Evolutionary conservation across 257 asterid species (phyloP), one percentile per base, ranked within the genome.

Genomic region (Forsythia viridissima): DNA sequence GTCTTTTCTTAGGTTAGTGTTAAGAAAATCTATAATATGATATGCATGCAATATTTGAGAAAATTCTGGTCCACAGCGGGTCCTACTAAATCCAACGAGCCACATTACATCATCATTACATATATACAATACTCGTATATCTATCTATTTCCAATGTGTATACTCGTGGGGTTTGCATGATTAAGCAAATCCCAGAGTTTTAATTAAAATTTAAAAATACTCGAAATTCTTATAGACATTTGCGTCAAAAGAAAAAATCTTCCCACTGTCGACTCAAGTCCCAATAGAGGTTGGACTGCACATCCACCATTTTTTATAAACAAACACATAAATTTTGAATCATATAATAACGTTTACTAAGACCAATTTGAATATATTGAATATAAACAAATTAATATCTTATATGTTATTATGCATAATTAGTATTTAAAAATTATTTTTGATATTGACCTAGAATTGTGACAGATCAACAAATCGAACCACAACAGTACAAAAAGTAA

Each of bases 11-110:
- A 48, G 68, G 82, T 81, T 77, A 30, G 44, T 38, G 73, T 36
- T 77, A 67, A 59, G 38, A 43, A 41, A 61, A 66, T 41, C 21
- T 52, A 61, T 30, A 30, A 30, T 30, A 30, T 30, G 34, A 30
- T 30, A 30, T 30, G 76, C 61, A 57, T 30, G 76, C 61, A 57
- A 38, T 72, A 71, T 37, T 61, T 71, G 80, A 44, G 78, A 67
- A 72, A 73, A 10, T 9, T 11, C 72, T 76, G 80, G 76, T 59
- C 73, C 59, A 15, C 12, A 15, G 43, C 16, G 75, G 84, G 84
- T 30, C 84, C 86, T 83, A 81, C 74, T 12, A 70, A 82, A 86
- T 81, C 87, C 44, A 39, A 79, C 72, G 80, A 42, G 70, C 57
- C 78, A 74, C 86, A 52, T 77, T 73, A 76, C 79, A 80, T 37